phyloP scores from a whole-genome alignment of 106 monocot genomes.

The Dactylorhiza incarnata region DNA sequence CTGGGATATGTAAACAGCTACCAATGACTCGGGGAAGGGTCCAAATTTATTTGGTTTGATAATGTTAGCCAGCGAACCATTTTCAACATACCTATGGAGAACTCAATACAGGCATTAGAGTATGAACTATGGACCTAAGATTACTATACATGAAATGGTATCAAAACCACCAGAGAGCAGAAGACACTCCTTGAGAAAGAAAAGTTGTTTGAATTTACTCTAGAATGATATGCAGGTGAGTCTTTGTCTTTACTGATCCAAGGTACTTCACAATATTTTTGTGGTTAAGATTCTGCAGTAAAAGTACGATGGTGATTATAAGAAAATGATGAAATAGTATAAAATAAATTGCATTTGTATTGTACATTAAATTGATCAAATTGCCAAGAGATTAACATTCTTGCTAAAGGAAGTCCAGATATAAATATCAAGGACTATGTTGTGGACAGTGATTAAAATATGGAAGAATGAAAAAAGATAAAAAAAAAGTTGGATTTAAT shows the following conservation, averaged over 20 bases:
- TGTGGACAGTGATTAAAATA: background rate
- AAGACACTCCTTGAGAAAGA: background rate
- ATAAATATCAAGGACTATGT: constrained; percentile 1
- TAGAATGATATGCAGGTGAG: constrained; percentile 94
- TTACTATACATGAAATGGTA: background rate
- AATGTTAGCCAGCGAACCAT: constrained; percentile 95
- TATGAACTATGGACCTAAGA: background rate
- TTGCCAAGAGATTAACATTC: background rate
- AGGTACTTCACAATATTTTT: constrained; percentile 99
- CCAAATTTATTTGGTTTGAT: constrained; percentile 99
- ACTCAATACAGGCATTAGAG: background rate
- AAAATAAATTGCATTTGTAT: background rate
- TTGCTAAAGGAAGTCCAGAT: background rate
- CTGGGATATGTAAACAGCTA: constrained; percentile 89
- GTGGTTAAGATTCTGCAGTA: constrained; percentile 88
- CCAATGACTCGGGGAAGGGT: constrained; percentile 93
- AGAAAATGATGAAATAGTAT: background rate
- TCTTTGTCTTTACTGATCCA: constrained; percentile 95
- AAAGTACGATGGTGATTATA: background rate
- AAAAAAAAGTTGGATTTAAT: background rate
- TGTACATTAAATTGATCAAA: background rate
- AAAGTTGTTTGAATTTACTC: constrained; percentile 43
- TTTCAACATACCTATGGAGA: constrained; percentile 85
- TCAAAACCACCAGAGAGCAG: background rate
- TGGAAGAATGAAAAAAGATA: background rate